Percentiles rank a stretch among this genome's conserved stretches.
Conservation (phyloP, 2,329 filamentous ascomycete species). For the Microdochium trichocladiopsis region DNA sequence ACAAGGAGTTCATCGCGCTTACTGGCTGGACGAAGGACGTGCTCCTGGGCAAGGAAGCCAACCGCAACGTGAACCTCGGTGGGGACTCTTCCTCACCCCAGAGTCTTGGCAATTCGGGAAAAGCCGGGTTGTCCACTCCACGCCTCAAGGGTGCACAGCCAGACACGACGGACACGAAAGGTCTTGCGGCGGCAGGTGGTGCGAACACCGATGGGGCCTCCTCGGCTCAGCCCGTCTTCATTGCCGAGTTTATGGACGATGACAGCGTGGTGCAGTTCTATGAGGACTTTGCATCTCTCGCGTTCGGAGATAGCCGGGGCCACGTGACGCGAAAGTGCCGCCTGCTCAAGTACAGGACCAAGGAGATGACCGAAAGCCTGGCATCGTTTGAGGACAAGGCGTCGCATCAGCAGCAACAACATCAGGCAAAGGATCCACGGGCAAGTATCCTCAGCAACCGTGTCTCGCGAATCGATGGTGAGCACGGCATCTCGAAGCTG, state of each 20-base stretch:
- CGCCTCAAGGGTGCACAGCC: constrained; percentile 36
- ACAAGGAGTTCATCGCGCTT: constrained; percentile 93
- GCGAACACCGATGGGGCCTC: not conserved
- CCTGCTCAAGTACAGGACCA: constrained; percentile 82
- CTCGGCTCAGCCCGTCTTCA: constrained; percentile 67
- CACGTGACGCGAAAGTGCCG: constrained; percentile 79
- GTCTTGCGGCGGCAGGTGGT: not conserved
- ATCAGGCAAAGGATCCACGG: constrained; percentile 36
- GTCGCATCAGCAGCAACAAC: constrained; percentile 6
- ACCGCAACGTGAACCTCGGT: constrained; percentile 77
- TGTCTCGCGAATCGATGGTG: constrained; percentile 58
- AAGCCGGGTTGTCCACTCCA: constrained; percentile 42
- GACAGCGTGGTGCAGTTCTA: constrained; percentile 93
- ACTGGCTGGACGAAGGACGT: constrained; percentile 93
- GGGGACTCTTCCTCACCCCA: constrained; percentile 31
- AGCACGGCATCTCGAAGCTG: constrained; percentile 74
- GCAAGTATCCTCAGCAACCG: constrained; percentile 49
- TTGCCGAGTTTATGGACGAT: constrained; percentile 89
- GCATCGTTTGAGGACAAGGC: constrained; percentile 24
- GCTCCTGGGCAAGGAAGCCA: constrained; percentile 78
- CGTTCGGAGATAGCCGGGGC: constrained; percentile 84
- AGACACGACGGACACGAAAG: constrained; percentile 31
- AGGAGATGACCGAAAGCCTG: constrained; percentile 43
- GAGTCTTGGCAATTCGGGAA: constrained; percentile 31
- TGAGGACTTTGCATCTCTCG: constrained; percentile 87